phyloP scores from a whole-genome alignment of 768 basidiomycete genomes.

The Cystobasidium tubakii region DNA sequence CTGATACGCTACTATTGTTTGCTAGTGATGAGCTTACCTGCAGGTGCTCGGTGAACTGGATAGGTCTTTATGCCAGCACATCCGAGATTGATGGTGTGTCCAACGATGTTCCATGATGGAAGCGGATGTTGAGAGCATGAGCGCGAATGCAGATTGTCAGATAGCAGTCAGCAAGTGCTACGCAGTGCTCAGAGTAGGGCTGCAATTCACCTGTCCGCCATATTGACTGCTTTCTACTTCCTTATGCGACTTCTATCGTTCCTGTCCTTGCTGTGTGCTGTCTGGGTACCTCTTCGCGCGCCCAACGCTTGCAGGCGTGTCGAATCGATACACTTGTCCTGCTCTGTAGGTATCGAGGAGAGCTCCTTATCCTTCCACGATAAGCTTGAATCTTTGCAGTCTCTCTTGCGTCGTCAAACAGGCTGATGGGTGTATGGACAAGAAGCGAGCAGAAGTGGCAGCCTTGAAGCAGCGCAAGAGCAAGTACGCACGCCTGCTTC shows the following conservation, averaged over 20 bases:
- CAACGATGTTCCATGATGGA: conserved; percentile 2
- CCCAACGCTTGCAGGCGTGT: conserved; percentile 7
- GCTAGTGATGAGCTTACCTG: conserved; percentile 45
- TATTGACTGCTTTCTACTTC: background rate
- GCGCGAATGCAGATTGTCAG: too few relatives aligned
- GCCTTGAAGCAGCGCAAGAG: background rate
- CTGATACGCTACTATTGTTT: background rate
- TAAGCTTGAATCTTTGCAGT: background rate
- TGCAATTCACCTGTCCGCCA: conserved; percentile 32
- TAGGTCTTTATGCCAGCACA: conserved; percentile 5
- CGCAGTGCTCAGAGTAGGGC: background rate
- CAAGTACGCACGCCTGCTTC: background rate
- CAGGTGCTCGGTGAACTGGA: conserved; percentile 52
- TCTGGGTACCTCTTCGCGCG: conserved; percentile 10
- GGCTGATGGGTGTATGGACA: background rate
- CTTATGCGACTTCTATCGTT: background rate
- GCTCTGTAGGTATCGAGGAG: background rate
- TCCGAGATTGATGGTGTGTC: background rate
- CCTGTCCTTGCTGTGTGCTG: conserved; percentile 6
- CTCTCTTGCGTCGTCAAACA: background rate
- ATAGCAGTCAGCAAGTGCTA: background rate
- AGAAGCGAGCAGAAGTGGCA: background rate
- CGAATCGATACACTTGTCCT: background rate
- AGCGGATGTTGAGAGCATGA: background rate
- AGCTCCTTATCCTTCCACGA: background rate